Conservation (phyloP, 2,329 filamentous ascomycete genomes). For the Venturiaceae sp. region DNA sequence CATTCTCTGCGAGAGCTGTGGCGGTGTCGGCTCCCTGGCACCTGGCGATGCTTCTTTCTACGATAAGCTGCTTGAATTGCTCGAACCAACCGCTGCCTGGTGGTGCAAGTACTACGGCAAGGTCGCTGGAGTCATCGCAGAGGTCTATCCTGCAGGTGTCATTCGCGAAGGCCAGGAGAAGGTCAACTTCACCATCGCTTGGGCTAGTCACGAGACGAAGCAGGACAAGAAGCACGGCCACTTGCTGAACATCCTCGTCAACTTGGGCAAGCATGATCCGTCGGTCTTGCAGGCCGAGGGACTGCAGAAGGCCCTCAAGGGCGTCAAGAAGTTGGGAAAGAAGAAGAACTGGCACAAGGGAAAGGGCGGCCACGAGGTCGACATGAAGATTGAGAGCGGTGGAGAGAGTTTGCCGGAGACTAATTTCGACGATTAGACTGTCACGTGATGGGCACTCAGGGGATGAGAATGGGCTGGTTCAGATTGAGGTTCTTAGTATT, state of each 20-base stretch:
- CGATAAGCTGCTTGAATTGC: constrained; percentile 40
- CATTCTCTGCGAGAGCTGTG: constrained; percentile 65
- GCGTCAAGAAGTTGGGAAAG: constrained; percentile 26
- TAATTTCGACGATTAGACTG: neutral
- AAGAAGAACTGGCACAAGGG: constrained; percentile 26
- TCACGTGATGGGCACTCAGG: neutral
- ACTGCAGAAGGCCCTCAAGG: constrained; percentile 19
- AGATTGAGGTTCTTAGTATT: neutral
- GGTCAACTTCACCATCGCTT: constrained; percentile 16
- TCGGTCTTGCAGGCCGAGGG: constrained; percentile 14
- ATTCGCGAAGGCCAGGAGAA: constrained; percentile 19
- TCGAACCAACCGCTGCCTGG: constrained; percentile 49
- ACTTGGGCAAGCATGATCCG: neutral
- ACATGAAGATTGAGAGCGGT: neutral
- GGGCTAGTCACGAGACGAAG: constrained; percentile 10
- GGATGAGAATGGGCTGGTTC: neutral
- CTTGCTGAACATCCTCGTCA: neutral
- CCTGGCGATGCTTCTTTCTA: constrained; percentile 48
- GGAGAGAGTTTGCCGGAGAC: neutral
- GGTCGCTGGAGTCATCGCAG: constrained; percentile 47
- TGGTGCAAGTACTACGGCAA: constrained; percentile 56
- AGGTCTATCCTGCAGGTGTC: constrained; percentile 52
- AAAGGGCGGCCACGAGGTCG: neutral
- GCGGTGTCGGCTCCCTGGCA: constrained; percentile 44
- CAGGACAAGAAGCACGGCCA: constrained; percentile 2